These are phyloP conservation scores for Cordyceps pruinosa DNA, from an alignment of 2,329 filamentous ascomycete species.

Conservation along the genomic window DNA sequence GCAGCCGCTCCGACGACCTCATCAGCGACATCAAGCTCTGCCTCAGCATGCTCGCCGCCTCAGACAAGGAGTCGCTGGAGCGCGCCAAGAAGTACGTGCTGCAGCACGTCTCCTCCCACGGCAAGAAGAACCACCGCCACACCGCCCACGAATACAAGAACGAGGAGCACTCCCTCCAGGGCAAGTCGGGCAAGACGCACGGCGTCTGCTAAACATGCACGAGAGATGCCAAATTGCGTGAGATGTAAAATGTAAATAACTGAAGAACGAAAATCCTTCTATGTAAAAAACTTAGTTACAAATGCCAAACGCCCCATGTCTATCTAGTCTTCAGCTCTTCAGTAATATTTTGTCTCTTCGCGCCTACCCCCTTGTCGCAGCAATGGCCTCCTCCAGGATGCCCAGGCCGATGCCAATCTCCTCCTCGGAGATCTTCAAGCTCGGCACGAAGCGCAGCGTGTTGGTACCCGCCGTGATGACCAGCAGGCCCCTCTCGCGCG, in stretches of 20 bases:
- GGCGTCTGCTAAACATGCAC: conserved; percentile 60
- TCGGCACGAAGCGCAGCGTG: conserved; percentile 85
- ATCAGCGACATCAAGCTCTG: conserved; percentile 74
- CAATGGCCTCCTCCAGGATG: conserved; percentile 65
- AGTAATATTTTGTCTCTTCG: background rate
- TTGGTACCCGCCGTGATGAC: conserved; percentile 92
- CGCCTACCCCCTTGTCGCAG: conserved; percentile 30
- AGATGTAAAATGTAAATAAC: background rate
- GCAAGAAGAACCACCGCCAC: conserved; percentile 42
- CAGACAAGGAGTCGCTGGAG: conserved; percentile 66
- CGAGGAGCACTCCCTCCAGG: conserved; percentile 82
- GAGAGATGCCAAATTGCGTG: background rate
- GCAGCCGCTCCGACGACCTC: conserved; percentile 71
- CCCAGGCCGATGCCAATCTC: conserved; percentile 73
- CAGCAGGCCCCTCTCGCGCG: conserved; percentile 77
- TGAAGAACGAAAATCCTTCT: background rate
- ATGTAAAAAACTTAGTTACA: background rate
- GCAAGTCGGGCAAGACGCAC: conserved; percentile 86
- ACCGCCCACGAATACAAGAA: conserved; percentile 43
- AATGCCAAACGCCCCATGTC: background rate
- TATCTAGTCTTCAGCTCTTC: background rate
- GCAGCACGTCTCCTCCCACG: conserved; percentile 46
- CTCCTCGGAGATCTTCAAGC: conserved; percentile 68
- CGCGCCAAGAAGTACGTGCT: conserved; percentile 61
- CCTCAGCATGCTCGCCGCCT: conserved; percentile 60